phyloP scores from a whole-genome alignment of 2,329 filamentous ascomycete genomes.

The Tympanopsis confertula region DNA sequence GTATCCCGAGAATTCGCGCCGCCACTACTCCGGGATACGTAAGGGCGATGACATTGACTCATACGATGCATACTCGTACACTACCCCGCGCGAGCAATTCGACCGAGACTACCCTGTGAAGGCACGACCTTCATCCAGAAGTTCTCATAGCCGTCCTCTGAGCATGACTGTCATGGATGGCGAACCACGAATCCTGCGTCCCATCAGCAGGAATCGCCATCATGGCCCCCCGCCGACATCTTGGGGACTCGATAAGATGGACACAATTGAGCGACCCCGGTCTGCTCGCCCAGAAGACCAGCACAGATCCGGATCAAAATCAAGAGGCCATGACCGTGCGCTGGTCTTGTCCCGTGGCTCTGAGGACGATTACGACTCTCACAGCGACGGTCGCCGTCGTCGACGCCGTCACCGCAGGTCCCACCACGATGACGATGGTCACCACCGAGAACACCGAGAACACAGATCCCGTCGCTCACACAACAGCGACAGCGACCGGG shows the following conservation, averaged over 20 bases:
- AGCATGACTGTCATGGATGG: conserved; percentile 24
- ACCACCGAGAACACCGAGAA: not conserved
- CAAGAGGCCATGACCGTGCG: too few species aligned
- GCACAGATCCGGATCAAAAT: too few species aligned
- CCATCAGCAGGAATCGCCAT: conserved; percentile 9
- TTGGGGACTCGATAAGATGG: conserved; percentile 19
- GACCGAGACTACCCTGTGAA: conserved; percentile 26
- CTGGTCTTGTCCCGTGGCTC: not conserved
- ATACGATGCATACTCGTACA: conserved; percentile 31
- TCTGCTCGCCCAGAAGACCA: not conserved
- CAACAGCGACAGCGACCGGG: too few species aligned
- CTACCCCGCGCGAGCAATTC: conserved; percentile 29
- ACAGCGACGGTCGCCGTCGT: not conserved
- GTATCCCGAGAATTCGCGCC: too few species aligned
- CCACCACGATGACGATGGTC: not conserved
- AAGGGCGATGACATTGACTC: conserved; percentile 21
- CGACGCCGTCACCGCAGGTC: not conserved
- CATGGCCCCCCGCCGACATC: conserved; percentile 21
- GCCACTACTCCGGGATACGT: conserved; percentile 4
- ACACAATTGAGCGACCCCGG: conserved; percentile 8
- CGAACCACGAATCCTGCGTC: conserved; percentile 10
- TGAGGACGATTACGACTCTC: not conserved
- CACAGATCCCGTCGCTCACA: not conserved
- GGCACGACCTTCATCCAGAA: conserved; percentile 13
- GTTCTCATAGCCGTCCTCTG: conserved; percentile 18